phyloP scores from a whole-genome alignment of 768 basidiomycete genomes.

The Solioccasus polychromus region DNA sequence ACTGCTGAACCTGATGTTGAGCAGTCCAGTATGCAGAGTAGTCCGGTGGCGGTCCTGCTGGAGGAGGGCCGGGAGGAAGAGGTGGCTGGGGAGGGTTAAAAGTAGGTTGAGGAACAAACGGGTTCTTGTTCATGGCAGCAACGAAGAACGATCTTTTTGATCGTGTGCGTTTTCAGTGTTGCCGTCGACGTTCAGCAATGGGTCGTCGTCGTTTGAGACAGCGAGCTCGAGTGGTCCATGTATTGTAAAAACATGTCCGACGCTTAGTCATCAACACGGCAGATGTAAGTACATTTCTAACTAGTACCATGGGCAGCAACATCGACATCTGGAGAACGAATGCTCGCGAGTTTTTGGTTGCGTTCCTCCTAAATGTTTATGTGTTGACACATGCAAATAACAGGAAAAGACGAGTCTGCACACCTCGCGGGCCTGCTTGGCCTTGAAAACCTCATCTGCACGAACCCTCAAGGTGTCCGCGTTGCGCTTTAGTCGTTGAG shows the following conservation, averaged over 20 bases:
- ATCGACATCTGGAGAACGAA: slow-evolving; percentile 1
- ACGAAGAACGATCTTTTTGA: slow-evolving; percentile 6
- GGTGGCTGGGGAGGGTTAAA: slow-evolving; percentile 75
- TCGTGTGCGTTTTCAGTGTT: slow-evolving; percentile 8
- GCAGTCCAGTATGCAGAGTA: slow-evolving; percentile 78
- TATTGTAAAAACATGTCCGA: slow-evolving; percentile 16
- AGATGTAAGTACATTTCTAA: neutral
- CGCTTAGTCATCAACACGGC: slow-evolving; percentile 23
- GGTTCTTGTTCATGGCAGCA: slow-evolving; percentile 77
- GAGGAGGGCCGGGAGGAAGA: slow-evolving; percentile 76
- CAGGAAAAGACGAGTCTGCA: neutral
- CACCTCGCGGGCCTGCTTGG: slow-evolving; percentile 24
- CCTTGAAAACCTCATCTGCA: slow-evolving; percentile 19
- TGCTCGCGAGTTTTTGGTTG: slow-evolving; percentile 10
- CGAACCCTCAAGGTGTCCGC: slow-evolving; percentile 17
- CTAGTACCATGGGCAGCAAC: neutral
- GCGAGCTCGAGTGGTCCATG: slow-evolving; percentile 12
- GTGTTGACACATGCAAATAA: neutral
- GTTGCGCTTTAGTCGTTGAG: slow-evolving; percentile 15
- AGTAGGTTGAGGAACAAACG: slow-evolving; percentile 66
- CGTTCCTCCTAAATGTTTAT: slow-evolving; percentile 18
- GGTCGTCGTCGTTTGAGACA: slow-evolving; percentile 23
- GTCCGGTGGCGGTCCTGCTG: slow-evolving; percentile 68
- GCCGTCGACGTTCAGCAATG: slow-evolving; percentile 8
- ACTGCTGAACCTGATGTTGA: slow-evolving; percentile 38